Percentiles rank a stretch among this genome's conserved stretches.
Conservation (phyloP, 1,139 yeast genomes). For the Candida pseudoviswanathii region DNA sequence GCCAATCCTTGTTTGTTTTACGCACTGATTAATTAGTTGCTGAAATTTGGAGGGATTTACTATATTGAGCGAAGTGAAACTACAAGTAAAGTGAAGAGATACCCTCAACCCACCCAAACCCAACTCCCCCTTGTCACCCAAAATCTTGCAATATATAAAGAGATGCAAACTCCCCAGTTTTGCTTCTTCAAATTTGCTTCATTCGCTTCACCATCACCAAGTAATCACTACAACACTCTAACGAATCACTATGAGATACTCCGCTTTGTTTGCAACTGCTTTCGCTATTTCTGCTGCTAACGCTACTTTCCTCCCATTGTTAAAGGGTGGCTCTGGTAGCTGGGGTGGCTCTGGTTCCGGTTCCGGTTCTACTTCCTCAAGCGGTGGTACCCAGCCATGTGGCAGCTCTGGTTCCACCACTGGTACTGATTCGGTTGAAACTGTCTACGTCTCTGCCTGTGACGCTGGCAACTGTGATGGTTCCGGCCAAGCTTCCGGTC, state of each 20-base stretch:
- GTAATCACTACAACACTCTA: background rate
- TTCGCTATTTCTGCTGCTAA: slow-evolving; percentile 1
- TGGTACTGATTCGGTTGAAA: background rate
- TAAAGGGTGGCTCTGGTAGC: background rate
- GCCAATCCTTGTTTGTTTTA: background rate
- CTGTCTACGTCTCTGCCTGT: background rate
- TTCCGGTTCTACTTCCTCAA: background rate
- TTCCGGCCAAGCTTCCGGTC: background rate
- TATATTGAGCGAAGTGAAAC: background rate
- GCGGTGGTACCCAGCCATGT: background rate
- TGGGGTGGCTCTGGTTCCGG: background rate
- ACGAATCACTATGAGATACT: background rate
- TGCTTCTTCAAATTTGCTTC: background rate
- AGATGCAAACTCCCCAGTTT: background rate
- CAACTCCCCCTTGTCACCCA: background rate
- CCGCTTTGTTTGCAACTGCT: background rate
- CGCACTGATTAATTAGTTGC: background rate
- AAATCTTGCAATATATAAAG: background rate
- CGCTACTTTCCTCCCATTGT: background rate
- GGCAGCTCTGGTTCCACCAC: background rate
- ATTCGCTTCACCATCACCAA: background rate
- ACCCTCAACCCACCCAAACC: background rate
- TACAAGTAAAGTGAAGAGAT: background rate
- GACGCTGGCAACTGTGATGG: background rate
- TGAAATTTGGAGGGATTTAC: background rate